Evolutionary conservation across 2,329 filamentous ascomycete species (phyloP).

Genomic region (Fusarium burgessii): DNA sequence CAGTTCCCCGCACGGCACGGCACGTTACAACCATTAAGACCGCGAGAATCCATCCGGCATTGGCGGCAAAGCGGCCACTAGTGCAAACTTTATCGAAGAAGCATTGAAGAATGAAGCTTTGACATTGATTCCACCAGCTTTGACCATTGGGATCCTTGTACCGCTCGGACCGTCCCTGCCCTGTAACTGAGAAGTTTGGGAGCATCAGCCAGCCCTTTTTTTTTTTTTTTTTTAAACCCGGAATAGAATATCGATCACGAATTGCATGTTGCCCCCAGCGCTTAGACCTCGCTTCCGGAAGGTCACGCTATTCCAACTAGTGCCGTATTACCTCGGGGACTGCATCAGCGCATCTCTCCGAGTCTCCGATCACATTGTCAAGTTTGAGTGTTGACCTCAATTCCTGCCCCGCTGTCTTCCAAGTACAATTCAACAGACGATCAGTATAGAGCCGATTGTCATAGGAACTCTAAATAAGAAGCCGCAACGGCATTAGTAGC

Average conservation of each 20-base stretch:
- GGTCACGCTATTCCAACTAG: not conserved
- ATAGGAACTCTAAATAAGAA: not conserved
- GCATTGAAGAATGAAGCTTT: not conserved
- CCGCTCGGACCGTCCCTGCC: not conserved
- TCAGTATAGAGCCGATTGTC: no score
- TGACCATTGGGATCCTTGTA: no score
- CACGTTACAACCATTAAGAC: not conserved
- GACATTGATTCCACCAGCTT: not conserved
- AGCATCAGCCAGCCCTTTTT: not conserved
- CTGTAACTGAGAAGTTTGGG: not conserved
- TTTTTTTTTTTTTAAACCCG: no score
- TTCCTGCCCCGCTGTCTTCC: not conserved
- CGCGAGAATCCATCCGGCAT: not conserved
- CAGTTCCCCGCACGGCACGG: no score
- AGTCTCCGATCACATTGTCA: not conserved
- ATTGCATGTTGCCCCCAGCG: not conserved
- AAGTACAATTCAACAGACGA: rapidly evolving
- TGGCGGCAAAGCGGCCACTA: not conserved
- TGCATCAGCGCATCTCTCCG: not conserved
- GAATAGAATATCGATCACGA: not conserved
- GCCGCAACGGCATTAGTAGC: no score
- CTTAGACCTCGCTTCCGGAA: no score
- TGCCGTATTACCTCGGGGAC: not conserved
- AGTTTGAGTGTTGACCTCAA: rapidly evolving
- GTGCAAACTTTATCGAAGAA: not conserved